Evolutionary conservation across 139 green algal species (phyloP).

Genomic region (Raphidocelis subcapitata): DNA sequence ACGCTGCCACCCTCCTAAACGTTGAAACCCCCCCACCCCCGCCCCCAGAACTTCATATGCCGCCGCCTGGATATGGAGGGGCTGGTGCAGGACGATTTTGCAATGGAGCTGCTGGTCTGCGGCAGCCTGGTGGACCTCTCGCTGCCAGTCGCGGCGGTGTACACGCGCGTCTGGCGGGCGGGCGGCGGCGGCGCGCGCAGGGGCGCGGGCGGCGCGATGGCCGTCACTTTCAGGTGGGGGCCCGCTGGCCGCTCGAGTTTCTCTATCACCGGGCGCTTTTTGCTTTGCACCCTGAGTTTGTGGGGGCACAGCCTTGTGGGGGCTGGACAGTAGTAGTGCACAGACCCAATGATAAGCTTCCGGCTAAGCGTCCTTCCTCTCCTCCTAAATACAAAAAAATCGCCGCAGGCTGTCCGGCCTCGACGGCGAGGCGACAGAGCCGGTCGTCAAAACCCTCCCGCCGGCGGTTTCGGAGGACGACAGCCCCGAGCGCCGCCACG

Average conservation of each 20-base stretch:
- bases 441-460: constrained; percentile 51
- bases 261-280: too few species aligned
- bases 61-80: constrained; percentile 57
- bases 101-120: constrained; percentile 70
- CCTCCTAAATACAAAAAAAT: too few species aligned
- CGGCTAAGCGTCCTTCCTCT: too few species aligned
- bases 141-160: constrained; percentile 52
- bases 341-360: too few species aligned
- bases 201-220: constrained; percentile 38
- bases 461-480: constrained; percentile 26
- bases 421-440: constrained; percentile 71
- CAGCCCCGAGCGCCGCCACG: constrained; percentile 44
- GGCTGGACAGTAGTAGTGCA: too few species aligned
- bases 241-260: too few species aligned
- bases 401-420: constrained; percentile 51
- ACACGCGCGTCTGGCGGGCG: constrained; percentile 40
- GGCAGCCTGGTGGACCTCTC: constrained; percentile 52
- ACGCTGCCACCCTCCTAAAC: too few species aligned
- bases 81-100: constrained; percentile 69
- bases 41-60: constrained; percentile 72
- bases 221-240: constrained; percentile 48
- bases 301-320: too few species aligned
- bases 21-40: too few species aligned
- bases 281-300: too few species aligned
- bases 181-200: not conserved